Base-by-base conservation (phyloP, 164 flowering plant genomes). In the Buxus sempervirens region DNA sequence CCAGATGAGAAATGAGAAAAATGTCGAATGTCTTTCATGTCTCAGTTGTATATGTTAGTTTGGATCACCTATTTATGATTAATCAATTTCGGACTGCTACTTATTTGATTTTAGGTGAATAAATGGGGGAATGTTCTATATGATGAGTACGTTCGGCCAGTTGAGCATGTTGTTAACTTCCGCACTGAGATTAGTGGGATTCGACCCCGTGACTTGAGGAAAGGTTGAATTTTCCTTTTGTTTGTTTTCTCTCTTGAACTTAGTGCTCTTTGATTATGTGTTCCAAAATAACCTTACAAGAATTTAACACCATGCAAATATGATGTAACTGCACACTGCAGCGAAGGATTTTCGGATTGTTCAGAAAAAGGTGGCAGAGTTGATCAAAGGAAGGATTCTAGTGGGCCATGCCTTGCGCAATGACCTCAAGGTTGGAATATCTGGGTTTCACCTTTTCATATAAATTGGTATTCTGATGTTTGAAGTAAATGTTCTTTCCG, bases 361-460 rank as follows among this genome's bases (percentile, higher is more conserved):
- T 69, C 98, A 94, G 79, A 84, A 72, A 58, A 79, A 84, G 72
- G 96, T 94, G 32, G 92, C 93, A 1, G 95, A 90, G 70, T 63
- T 91, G 78, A 79, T 90, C 15, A 86, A 91, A 61, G 96, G 88
- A 77, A 83, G 83, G 80, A 79, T 86, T 77, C 92, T 94, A 78
- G 96, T 91, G 16, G 97, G 98, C 24, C 98, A 94, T 84, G 95
- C 98, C 58, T 79, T 94, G 79, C 86, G 62, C 67, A 87, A 91
- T 81, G 97, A 94, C 82, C 85, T 94, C 54, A 91, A 86, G 91
- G 98, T 91, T 64, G 38, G 55, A 19, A 22, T 36, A 32, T 60
- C 20, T 63, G 27, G 12, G 65, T 68, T 26, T 63, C 38, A 32
- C 7, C 3, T 32, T 7, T 32, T 32, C 38, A 32, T 32, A 7